Conservation (phyloP, 2,329 filamentous ascomycete genomes). For the Verticillium dahliae region DNA sequence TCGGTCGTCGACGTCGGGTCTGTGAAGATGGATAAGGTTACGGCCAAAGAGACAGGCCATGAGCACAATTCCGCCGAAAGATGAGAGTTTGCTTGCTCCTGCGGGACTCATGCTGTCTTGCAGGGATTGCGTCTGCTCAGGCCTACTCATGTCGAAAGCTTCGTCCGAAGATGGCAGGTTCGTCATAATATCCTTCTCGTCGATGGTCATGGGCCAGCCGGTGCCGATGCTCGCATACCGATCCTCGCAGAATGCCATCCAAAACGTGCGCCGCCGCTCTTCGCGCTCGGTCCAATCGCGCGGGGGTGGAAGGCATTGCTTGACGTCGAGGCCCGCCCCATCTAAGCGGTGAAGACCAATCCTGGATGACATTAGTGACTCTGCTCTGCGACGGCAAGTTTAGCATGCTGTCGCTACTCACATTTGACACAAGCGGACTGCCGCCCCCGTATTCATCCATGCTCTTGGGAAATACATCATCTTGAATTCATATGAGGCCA, state of each 20-base stretch:
- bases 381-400: slow-evolving; percentile 10
- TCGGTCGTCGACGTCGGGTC: slow-evolving; percentile 71
- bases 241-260: slow-evolving; percentile 88
- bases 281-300: slow-evolving; percentile 93
- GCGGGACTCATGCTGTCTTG: slow-evolving; percentile 62
- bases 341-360: slow-evolving; percentile 87
- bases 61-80: slow-evolving; percentile 74
- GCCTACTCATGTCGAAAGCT: slow-evolving; percentile 72
- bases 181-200: slow-evolving; percentile 85
- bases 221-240: slow-evolving; percentile 94
- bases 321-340: slow-evolving; percentile 76
- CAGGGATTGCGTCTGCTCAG: slow-evolving; percentile 65
- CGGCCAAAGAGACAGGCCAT: slow-evolving; percentile 88
- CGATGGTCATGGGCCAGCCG: slow-evolving; percentile 92
- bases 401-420: slow-evolving; percentile 25
- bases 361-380: slow-evolving; percentile 58
- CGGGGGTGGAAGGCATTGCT: slow-evolving; percentile 80
- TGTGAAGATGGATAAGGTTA: slow-evolving; percentile 85
- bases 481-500: slow-evolving; percentile 87
- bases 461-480: slow-evolving; percentile 96
- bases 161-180: slow-evolving; percentile 80
- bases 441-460: slow-evolving; percentile 85
- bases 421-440: slow-evolving; percentile 80
- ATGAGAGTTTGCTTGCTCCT: slow-evolving; percentile 67
- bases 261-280: slow-evolving; percentile 86